Evolutionary conservation across 805 yeast species (phyloP).

Genomic region (Kodamaea hsintzibuensis): DNA sequence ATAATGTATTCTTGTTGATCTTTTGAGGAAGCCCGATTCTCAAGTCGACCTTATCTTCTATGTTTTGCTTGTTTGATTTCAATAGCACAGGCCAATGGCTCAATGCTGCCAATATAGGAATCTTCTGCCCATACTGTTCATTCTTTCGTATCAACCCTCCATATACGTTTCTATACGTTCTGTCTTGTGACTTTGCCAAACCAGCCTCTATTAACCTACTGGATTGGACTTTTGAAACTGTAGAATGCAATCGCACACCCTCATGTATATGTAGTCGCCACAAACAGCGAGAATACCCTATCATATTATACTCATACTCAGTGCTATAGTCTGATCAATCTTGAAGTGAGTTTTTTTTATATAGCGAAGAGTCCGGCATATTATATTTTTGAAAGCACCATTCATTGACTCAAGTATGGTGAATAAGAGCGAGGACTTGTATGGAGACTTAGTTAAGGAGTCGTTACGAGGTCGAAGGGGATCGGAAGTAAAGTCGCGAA

Average conservation of each 20-base stretch:
- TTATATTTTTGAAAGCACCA: no score
- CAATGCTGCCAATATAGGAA: conserved; percentile 6
- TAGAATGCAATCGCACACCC: background rate
- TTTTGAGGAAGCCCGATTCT: background rate
- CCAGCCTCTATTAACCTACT: background rate
- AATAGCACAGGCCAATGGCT: conserved; percentile 9
- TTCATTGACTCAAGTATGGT: background rate
- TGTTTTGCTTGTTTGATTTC: background rate
- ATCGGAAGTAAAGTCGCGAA: background rate
- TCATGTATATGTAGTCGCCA: background rate
- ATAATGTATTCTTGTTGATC: background rate
- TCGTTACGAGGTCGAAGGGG: background rate
- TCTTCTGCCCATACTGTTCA: conserved; percentile 6
- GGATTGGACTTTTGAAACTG: background rate
- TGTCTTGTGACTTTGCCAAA: background rate
- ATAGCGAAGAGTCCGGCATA: no score
- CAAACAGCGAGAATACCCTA: background rate
- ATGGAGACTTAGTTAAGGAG: background rate
- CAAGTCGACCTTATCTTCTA: conserved; percentile 1
- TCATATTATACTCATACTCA: background rate
- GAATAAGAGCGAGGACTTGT: background rate
- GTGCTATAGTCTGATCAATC: background rate
- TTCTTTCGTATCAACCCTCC: conserved; percentile 3
- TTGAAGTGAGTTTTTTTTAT: background rate
- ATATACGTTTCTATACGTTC: conserved; percentile 4